Percentiles rank a stretch among this genome's conserved stretches.
Conservation (phyloP, 2,329 filamentous ascomycete genomes). For the Nakataea oryzae region DNA sequence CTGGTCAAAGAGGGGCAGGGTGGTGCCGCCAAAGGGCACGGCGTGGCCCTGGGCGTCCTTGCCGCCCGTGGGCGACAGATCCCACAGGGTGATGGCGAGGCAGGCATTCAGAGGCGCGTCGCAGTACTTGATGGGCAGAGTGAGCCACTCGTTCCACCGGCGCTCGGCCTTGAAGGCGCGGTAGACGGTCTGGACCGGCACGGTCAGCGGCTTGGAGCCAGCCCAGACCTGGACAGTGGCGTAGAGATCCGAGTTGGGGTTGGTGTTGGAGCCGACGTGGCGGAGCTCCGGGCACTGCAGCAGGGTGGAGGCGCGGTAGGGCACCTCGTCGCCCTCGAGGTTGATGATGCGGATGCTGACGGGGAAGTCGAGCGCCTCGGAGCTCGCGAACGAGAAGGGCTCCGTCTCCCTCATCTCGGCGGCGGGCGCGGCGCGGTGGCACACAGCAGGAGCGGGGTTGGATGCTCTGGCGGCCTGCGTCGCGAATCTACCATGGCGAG, state of each 20-base stretch:
- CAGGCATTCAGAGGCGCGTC: conserved; percentile 72
- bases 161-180: conserved; percentile 73
- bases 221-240: conserved; percentile 91
- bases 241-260: conserved; percentile 78
- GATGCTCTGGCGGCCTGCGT: neutral
- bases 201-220: conserved; percentile 87
- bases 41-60: conserved; percentile 62
- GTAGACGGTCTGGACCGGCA: conserved; percentile 86
- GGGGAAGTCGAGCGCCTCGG: conserved; percentile 69
- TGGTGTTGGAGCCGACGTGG: conserved; percentile 73
- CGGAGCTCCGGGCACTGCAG: conserved; percentile 70
- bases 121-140: conserved; percentile 74
- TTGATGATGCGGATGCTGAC: conserved; percentile 59
- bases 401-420: conserved; percentile 51
- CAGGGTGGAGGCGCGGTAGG: conserved; percentile 66
- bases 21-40: conserved; percentile 89
- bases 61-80: conserved; percentile 71
- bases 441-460: neutral
- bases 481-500: neutral
- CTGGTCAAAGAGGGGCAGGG: conserved; percentile 80
- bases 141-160: conserved; percentile 92
- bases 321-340: conserved; percentile 68
- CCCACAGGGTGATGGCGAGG: conserved; percentile 91
- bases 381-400: conserved; percentile 89
- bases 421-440: neutral